Evolutionary conservation across 805 yeast species (phyloP), one percentile per base, ranked within the genome.

Genomic region (Pichia insulana): DNA sequence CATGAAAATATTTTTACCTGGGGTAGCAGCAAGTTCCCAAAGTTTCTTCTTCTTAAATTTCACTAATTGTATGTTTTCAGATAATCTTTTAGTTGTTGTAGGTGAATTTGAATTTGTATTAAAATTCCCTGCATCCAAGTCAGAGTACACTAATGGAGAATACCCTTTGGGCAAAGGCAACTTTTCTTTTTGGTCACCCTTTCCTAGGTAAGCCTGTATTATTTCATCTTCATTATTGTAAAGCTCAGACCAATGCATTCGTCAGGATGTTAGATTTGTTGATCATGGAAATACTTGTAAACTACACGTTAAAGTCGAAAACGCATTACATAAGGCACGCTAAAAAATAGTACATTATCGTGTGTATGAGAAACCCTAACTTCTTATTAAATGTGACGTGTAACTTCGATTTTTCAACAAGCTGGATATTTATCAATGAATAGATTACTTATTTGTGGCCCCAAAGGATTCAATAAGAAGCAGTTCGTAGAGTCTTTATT

Each of bases 1-100:
- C 94, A 87, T 83, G 7, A 97, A 95, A n/a, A 92, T 72, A 25
- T 49, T 56, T 57, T 88, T 90, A 2, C 87, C 84, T 0, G 97
- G 96, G 1, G 78, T 77, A 13, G 74, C 62, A 2, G 96, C 95
- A 31, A 84, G 57, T 44, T 84, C 92, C 95, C 96, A 87, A 0
- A 94, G 89, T 54, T 83, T 83, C 54, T 80, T 74, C 65, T 58
- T 51, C 68, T 73, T 43, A 73, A 59, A 33, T 62, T 63, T 32
- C 63, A 69, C 34, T 68, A 48, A 11, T 52, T 56, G 25, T 35
- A 43, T 30, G 51, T 51, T 43, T 10, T 43, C 10, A 12, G 31
- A 31, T 12, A 36, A 36, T 17, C 34, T 43, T 16, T 17, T 31
- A 2, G 25, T n/a, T 16, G 12, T 31, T 3, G 15, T 31, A 20